Evolutionary conservation across 345 rosid genomes (phyloP), one percentile per base, ranked within the genome.

Genomic region (Populus nigra): DNA sequence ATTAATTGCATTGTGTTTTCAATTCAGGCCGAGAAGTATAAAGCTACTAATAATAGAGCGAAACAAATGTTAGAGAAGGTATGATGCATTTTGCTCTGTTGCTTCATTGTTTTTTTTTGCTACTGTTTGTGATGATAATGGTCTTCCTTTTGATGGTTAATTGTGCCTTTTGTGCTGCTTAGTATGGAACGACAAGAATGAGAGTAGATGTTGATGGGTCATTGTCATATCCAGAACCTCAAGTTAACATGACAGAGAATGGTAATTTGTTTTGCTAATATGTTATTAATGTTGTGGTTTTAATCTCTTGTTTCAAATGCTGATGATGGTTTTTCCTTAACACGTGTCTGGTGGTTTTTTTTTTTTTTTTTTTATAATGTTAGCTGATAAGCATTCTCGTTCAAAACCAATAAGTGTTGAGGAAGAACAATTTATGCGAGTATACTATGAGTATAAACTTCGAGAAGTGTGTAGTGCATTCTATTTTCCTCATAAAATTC

Each of bases 391-490:
- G 85, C 91, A 89, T 84, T 89, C 95, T 73, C 90, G 91, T 74
- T 84, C 92, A 66, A 96, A 96, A 80, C 84, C 98, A 70, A 88
- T 93, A 74, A 92, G 77, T 78, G 81, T 91, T 80, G 98, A 93
- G 79, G 99, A 96, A 83, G 99, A 96, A 78, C 89, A 89, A 71
- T 92, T 85, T 73, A 91, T 96, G 98, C 88, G 98, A 72, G 93
- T 89, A 23, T 93, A 89, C 85, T 96, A 90, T 81, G 98, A 96
- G 81, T 89, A 80, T 75, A 96, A 96, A 82, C 92, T 96, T 79
- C 89, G 94, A 80, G 99, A 93, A 90, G 99, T 96, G 8, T 96
- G 99, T 71, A 90, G 92, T 78, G 98, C 98, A 69, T 96, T 96
- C 79, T 90, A 87, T 80, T 96, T 96, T 82, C 99, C 99, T 66